Percentiles rank a stretch among this genome's conserved stretches.
Conservation (phyloP, 805 yeast species). For the Candida yuanshanica region DNA sequence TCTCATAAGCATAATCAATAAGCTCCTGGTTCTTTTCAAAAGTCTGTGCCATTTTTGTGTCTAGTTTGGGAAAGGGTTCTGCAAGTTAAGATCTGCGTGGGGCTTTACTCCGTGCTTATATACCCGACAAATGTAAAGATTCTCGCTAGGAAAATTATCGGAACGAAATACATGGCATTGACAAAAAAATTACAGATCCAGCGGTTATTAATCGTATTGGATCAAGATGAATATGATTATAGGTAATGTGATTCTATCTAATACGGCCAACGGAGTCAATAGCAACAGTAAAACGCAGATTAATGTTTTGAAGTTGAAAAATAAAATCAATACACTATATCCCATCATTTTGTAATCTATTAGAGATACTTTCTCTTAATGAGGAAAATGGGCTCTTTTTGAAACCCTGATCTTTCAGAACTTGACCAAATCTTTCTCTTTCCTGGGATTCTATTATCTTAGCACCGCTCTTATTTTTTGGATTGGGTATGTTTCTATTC, state of each 20-base stretch:
- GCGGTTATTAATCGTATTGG: too few species aligned
- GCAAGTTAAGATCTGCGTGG: too few species aligned
- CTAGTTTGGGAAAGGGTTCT: too few species aligned
- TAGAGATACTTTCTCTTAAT: conserved; percentile 49
- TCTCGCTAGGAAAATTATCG: neutral
- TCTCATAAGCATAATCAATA: conserved; percentile 18
- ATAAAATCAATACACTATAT: neutral
- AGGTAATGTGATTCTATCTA: too few species aligned
- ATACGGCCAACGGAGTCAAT: too few species aligned
- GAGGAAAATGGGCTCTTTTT: conserved; percentile 60
- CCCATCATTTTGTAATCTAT: conserved; percentile 9
- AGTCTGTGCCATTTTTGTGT: conserved; percentile 27
- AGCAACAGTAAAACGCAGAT: too few species aligned
- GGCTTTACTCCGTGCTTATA: too few species aligned
- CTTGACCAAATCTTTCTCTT: conserved; percentile 49
- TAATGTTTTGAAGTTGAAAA: too few species aligned
- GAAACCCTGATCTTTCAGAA: conserved; percentile 49
- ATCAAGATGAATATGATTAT: too few species aligned
- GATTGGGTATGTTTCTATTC: conserved; percentile 44
- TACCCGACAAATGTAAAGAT: too few species aligned
- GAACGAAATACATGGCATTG: too few species aligned
- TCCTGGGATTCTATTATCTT: conserved; percentile 53
- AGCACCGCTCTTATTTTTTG: conserved; percentile 48
- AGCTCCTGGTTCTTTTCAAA: conserved; percentile 20
- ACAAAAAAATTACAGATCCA: too few species aligned